Evolutionary conservation across 2,329 filamentous ascomycete species (phyloP).

Genomic region (Amylocarpus encephaloides): DNA sequence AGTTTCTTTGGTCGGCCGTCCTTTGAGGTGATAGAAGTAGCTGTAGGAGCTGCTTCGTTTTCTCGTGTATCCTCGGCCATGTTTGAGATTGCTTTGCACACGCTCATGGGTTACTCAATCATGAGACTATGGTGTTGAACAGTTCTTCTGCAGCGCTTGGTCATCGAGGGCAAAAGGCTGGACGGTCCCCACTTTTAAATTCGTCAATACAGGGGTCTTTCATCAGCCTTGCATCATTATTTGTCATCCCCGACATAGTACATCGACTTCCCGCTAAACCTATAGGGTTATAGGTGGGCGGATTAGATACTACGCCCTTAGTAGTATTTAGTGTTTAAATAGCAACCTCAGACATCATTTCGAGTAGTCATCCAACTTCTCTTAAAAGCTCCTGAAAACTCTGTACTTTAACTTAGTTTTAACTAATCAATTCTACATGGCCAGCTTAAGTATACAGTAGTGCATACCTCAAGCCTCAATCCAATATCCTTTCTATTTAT

Average conservation of each 20-base stretch:
- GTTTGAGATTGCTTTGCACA: neutral
- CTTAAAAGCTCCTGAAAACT: too few species aligned
- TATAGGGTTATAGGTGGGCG: too few species aligned
- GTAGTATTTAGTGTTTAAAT: too few species aligned
- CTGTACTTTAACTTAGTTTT: too few species aligned
- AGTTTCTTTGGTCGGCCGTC: constrained; percentile 39
- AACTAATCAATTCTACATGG: too few species aligned
- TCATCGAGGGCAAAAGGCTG: constrained; percentile 4
- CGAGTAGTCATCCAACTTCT: too few species aligned
- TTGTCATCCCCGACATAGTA: neutral
- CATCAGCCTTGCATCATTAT: constrained; percentile 8
- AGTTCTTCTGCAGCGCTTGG: constrained; percentile 1
- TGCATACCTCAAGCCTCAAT: too few species aligned
- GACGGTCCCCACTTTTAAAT: neutral
- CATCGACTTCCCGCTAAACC: too few species aligned
- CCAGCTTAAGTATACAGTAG: too few species aligned
- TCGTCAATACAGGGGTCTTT: neutral
- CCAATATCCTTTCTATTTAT: too few species aligned
- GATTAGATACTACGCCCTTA: too few species aligned
- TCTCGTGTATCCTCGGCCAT: constrained; percentile 30
- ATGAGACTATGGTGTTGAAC: neutral
- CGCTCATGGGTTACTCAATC: neutral
- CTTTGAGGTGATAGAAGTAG: constrained; percentile 12
- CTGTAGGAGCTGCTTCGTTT: constrained; percentile 1
- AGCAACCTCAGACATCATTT: too few species aligned